Conservation (phyloP, 2,329 filamentous ascomycete species). For the Colletotrichum caudatum region DNA sequence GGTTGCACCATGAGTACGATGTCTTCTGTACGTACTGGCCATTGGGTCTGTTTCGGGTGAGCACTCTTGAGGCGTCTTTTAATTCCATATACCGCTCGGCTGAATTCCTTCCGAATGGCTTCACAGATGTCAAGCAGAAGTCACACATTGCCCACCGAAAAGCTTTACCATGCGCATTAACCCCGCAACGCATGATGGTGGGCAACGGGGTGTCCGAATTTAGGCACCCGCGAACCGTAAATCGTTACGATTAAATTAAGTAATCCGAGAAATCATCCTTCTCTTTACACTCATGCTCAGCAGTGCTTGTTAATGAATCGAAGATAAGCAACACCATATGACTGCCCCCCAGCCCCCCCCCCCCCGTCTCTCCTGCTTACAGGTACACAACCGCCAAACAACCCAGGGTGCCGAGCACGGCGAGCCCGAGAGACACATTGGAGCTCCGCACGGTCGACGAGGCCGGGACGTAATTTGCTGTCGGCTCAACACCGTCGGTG, state of each 20-base stretch:
- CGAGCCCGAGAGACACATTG: slow-evolving; percentile 41
- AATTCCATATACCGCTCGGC: background rate
- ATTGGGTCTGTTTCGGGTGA: background rate
- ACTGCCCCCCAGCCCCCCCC: background rate
- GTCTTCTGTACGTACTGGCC: too few relatives aligned
- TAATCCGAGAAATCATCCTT: slow-evolving; percentile 15
- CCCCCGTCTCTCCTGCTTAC: slow-evolving; percentile 15
- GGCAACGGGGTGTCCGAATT: background rate
- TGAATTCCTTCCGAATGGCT: background rate
- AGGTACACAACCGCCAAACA: slow-evolving; percentile 39
- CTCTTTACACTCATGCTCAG: slow-evolving; percentile 11
- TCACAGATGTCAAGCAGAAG: background rate
- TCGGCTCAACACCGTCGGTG: slow-evolving; percentile 61
- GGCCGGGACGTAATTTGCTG: slow-evolving; percentile 45
- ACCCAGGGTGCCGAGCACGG: slow-evolving; percentile 42
- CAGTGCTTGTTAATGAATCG: slow-evolving; percentile 17
- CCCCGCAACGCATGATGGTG: background rate
- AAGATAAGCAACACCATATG: background rate
- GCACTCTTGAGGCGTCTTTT: background rate
- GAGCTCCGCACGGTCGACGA: slow-evolving; percentile 42
- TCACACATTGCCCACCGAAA: background rate
- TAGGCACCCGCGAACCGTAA: background rate
- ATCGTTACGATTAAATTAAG: slow-evolving; percentile 46
- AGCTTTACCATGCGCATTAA: background rate
- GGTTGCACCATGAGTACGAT: background rate